Evolutionary conservation across 805 yeast genomes (phyloP), one percentile per base, ranked within the genome.

Genomic region (Hermanozyma aechmeae): DNA sequence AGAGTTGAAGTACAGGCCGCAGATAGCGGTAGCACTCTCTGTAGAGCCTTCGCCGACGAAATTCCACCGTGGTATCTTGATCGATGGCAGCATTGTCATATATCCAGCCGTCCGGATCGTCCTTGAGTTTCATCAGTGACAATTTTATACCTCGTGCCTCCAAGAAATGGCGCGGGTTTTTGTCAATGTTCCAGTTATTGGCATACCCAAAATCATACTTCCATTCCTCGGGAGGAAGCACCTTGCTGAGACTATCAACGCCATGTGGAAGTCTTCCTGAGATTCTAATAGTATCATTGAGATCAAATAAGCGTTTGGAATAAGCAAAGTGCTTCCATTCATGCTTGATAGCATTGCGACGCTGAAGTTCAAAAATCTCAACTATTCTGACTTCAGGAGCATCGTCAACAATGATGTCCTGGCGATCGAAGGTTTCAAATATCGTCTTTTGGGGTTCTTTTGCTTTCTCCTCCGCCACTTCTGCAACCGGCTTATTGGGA

Each of bases 221-320:
- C 96, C 96, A 86, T 10, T 75, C 76, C 8, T 46, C 37, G 1
- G 95, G 95, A 1, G 93, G 77, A 16, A 46, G 40, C 1, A 86
- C 71, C 14, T 74, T 73, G 2, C 61, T 56, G 13, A 86, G 46
- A 19, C 55, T 54, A 13, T 58, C 50, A 0, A 73, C 73, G 0
- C 94, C 94, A 2, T 67, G 65, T 1, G 96, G 95, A 8, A 71
- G 63, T 32, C 66, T 70, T 28, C 66, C 64, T 2, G 64, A 45
- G 4, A 45, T 27, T 29, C 69, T 39, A 14, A 35, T 51, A 4
- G 57, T 47, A 37, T 76, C 75, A 15, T 53, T 51, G 13, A 50
- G 46, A 33, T 72, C 77, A 50, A 79, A 87, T 0, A 76, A 49
- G 3, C 59, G 57, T 9, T 58, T 58, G 0, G 89, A 66, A 46